Evolutionary conservation across 768 basidiomycete species (phyloP).

Genomic region (Dentipellis fragilis): DNA sequence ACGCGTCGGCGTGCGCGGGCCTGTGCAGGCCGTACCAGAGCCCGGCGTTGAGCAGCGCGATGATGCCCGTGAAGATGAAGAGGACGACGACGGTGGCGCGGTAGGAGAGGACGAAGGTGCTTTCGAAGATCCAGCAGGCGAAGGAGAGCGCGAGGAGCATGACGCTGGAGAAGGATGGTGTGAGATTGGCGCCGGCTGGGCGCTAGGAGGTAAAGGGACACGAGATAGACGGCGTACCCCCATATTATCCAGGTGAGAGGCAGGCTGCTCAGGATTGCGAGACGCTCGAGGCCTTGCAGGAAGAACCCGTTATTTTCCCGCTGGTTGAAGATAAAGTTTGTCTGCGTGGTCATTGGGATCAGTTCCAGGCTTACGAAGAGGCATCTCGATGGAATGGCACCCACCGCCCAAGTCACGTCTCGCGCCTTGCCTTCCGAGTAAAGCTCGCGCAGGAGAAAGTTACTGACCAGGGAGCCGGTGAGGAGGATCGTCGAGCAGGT

Average conservation of each 20-base stretch:
- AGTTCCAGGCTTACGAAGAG: not conserved
- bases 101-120: not conserved
- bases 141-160: not conserved
- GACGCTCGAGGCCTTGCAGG: too few species aligned
- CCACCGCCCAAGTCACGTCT: too few species aligned
- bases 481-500: not conserved
- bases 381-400: too few species aligned
- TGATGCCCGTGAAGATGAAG: too few species aligned
- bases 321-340: too few species aligned
- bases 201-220: too few species aligned
- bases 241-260: not conserved
- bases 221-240: not conserved
- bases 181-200: not conserved
- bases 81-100: too few species aligned
- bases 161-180: not conserved
- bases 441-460: not conserved
- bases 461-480: not conserved
- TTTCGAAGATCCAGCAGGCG: not conserved
- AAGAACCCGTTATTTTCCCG: too few species aligned
- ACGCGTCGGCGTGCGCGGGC: too few species aligned
- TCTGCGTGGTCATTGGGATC: not conserved
- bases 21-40: too few species aligned
- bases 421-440: not conserved
- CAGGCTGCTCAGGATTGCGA: not conserved
- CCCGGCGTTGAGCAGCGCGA: too few species aligned